A percentile compares a stretch with the other conserved stretches of the same genome.
phyloP scores from a whole-genome alignment of 106 monocot genomes.

The Xerophyta viscosa region DNA sequence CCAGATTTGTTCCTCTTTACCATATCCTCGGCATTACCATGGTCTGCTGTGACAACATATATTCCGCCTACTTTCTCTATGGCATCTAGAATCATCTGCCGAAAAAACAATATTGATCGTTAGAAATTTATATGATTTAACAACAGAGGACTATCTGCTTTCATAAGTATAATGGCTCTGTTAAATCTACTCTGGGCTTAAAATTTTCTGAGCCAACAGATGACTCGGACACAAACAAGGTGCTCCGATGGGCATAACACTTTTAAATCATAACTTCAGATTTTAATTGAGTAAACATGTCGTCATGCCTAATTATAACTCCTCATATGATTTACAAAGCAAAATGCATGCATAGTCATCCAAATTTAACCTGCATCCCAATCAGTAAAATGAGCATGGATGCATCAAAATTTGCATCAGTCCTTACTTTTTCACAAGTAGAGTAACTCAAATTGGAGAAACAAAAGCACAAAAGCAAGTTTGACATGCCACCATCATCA shows the following conservation, averaged over 20 bases:
- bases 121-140: neutral
- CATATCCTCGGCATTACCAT: conserved; percentile 82
- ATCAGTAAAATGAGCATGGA: too few relatives aligned
- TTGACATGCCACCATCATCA: too few relatives aligned
- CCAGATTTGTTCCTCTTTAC: conserved; percentile 64
- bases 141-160: neutral
- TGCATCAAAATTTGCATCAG: too few relatives aligned
- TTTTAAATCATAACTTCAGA: neutral
- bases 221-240: neutral
- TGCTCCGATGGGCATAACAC: neutral
- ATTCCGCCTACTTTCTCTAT: conserved; percentile 61
- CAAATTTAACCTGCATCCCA: too few relatives aligned
- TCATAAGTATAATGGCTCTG: neutral
- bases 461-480: too few relatives aligned
- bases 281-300: neutral
- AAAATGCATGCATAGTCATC: neutral
- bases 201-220: too few relatives aligned
- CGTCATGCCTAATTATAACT: neutral
- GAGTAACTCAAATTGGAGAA: too few relatives aligned
- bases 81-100: conserved; percentile 58
- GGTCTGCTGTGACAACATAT: conserved; percentile 69
- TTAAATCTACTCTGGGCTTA: too few relatives aligned
- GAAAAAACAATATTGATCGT: neutral
- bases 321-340: neutral
- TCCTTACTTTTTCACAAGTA: too few relatives aligned